Conservation (phyloP, 139 green algal species). For the Volvox africanus region DNA sequence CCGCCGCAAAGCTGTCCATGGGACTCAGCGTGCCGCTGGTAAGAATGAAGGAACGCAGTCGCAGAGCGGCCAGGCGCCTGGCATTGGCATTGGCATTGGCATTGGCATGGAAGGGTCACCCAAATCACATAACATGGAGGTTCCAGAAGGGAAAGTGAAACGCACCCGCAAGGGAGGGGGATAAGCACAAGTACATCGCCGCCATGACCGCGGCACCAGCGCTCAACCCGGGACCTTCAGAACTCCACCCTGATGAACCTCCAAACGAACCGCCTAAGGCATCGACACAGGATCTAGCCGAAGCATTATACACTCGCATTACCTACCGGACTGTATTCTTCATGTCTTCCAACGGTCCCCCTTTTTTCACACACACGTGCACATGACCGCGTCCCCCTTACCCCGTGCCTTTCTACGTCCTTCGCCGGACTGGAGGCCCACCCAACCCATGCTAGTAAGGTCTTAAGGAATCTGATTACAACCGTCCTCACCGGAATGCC, state of each 20-base stretch:
- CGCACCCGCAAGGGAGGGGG: not conserved
- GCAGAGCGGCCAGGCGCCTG: conserved; percentile 46
- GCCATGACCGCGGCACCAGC: no score
- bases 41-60: conserved; percentile 80
- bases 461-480: no score
- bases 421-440: no score
- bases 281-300: no score
- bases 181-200: not conserved
- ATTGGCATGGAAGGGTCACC: no score
- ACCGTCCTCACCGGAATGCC: conserved; percentile 48
- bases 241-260: not conserved
- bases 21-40: conserved; percentile 94
- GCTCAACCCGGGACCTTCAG: not conserved
- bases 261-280: not conserved
- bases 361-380: not conserved
- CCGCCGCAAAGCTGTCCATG: conserved; percentile 88
- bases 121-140: no score
- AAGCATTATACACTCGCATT: no score
- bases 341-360: no score
- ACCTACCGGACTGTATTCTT: no score
- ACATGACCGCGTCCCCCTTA: not conserved
- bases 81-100: not conserved
- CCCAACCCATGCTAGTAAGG: no score
- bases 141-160: not conserved
- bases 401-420: no score